phyloP scores from a whole-genome alignment of 495 filamentous ascomycete species.

The Podospora pseudopauciseta region DNA sequence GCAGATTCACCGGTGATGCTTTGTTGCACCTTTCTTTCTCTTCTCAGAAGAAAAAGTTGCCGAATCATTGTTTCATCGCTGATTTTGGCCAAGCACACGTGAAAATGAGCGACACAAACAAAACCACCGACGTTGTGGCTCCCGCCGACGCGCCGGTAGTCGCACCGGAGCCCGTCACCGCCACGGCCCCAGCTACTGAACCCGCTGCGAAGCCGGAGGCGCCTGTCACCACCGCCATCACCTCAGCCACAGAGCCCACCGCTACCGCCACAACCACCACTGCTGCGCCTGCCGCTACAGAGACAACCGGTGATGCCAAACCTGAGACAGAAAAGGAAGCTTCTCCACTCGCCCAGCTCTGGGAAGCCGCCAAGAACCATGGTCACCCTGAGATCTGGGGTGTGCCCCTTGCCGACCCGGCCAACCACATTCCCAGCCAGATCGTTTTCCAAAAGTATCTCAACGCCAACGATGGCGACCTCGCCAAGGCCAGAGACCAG shows the following conservation, averaged over 20 bases:
- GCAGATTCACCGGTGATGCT: neutral
- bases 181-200: neutral
- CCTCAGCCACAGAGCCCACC: neutral
- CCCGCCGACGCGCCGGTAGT: neutral
- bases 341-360: slow-evolving; percentile 34
- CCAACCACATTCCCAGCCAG: slow-evolving; percentile 62
- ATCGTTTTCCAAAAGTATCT: slow-evolving; percentile 88
- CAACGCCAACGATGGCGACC: slow-evolving; percentile 75
- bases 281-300: neutral
- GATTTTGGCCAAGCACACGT: neutral
- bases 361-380: slow-evolving; percentile 32
- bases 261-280: slow-evolving; percentile 5
- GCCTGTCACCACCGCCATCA: neutral
- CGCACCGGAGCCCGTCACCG: neutral
- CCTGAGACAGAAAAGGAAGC: slow-evolving; percentile 5
- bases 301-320: neutral
- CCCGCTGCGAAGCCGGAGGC: neutral
- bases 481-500: slow-evolving; percentile 68
- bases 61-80: neutral
- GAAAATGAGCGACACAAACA: neutral
- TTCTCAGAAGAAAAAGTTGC: neutral
- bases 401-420: slow-evolving; percentile 53
- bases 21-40: neutral
- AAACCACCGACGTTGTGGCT: neutral
- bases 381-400: slow-evolving; percentile 75